Percentiles rank a stretch among this genome's conserved stretches.
phyloP scores from a whole-genome alignment of 306 rosid species.

The Pterocarpus macrocarpus region DNA sequence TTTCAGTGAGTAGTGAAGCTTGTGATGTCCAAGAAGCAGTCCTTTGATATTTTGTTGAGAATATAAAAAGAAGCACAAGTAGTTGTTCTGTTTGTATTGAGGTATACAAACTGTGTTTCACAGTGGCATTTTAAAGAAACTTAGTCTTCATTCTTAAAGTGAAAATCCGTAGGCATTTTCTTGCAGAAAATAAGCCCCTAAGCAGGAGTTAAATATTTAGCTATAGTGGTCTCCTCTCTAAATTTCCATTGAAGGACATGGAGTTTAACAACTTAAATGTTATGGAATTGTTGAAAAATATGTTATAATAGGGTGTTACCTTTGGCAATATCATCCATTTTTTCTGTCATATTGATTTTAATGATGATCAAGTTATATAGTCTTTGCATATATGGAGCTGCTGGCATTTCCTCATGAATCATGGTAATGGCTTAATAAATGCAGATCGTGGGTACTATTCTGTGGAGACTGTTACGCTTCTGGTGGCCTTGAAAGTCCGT shows the following conservation, averaged over 20 bases:
- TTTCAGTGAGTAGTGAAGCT: slow-evolving; percentile 14
- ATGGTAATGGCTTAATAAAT: slow-evolving; percentile 46
- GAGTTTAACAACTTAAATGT: not conserved
- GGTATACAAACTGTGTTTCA: not conserved
- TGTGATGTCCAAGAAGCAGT: not conserved
- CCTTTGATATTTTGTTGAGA: slow-evolving; percentile 7
- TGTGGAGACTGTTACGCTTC: slow-evolving; percentile 96
- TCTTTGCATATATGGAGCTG: slow-evolving; percentile 14
- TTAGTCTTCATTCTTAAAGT: not conserved
- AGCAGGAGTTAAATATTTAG: not conserved
- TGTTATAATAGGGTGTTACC: not conserved
- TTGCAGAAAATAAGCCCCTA: not conserved
- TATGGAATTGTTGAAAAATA: not conserved
- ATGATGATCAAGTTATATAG: slow-evolving; percentile 7
- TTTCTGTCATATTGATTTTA: slow-evolving; percentile 5
- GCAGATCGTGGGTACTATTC: slow-evolving; percentile 81
- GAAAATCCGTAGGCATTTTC: slow-evolving; percentile 12
- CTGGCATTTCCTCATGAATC: slow-evolving; percentile 29
- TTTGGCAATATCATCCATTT: not conserved
- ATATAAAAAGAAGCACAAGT: not conserved
- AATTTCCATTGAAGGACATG: not conserved
- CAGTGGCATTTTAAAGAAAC: not conserved
- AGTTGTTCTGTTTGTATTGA: slow-evolving; percentile 34
- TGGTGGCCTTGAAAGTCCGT: slow-evolving; percentile 96
- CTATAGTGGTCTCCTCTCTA: not conserved